Evolutionary conservation across 768 basidiomycete genomes (phyloP).

Genomic region (Tubosaeta brunneosetosa): DNA sequence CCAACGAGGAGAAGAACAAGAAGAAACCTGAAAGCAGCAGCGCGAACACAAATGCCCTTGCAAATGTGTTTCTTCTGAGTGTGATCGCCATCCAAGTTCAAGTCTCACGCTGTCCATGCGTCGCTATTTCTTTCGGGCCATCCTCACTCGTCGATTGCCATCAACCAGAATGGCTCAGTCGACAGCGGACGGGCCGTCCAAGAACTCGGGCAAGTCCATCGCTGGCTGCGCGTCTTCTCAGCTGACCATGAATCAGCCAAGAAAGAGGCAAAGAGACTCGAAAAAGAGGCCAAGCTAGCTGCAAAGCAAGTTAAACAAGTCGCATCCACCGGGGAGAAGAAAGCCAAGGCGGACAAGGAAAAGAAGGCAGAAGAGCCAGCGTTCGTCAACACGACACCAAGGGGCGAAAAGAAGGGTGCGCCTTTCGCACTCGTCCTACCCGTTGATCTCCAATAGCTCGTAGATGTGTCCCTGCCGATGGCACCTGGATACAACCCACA

Average conservation of each 20-base stretch:
- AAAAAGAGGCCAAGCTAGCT: conserved; percentile 75
- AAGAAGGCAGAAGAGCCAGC: conserved; percentile 62
- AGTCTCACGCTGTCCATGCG: background rate
- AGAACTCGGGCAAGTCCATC: conserved; percentile 36
- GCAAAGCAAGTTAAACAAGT: conserved; percentile 51
- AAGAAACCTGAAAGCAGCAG: conserved; percentile 20
- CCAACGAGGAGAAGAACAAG: conserved; percentile 19
- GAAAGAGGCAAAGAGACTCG: conserved; percentile 78
- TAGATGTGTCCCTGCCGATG: conserved; percentile 87
- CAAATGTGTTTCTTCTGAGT: conserved; percentile 28
- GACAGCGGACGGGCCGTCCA: conserved; percentile 25
- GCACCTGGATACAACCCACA: conserved; percentile 92
- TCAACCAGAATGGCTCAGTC: background rate
- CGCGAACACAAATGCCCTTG: conserved; percentile 15
- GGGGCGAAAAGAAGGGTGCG: conserved; percentile 90
- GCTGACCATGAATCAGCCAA: conserved; percentile 48
- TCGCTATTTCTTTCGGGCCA: background rate
- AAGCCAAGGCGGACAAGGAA: conserved; percentile 68
- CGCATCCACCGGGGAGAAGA: conserved; percentile 54
- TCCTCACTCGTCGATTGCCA: background rate
- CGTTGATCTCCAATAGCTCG: background rate
- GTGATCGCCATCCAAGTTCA: conserved; percentile 24
- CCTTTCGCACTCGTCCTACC: background rate
- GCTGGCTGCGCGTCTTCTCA: background rate
- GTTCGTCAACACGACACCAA: conserved; percentile 88